Base-by-base conservation (phyloP, 495 filamentous ascomycete genomes). In the Neurospora tetraspora region DNA sequence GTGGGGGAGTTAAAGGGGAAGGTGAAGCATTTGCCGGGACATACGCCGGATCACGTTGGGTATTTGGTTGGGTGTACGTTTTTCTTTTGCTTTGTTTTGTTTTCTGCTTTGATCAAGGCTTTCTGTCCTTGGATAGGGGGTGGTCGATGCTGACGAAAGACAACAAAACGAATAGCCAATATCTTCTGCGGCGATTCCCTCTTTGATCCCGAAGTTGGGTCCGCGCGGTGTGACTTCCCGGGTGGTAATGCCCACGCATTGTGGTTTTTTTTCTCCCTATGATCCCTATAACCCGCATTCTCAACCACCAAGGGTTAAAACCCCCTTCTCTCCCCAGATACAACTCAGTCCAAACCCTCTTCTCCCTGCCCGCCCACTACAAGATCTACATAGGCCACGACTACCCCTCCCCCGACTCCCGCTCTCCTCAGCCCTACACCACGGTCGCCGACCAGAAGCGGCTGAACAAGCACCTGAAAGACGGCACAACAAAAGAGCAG, bases 101-200 rank as follows among this genome's bases (percentile, higher is more conserved):
- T 34, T 34, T 34, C 31, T 34, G 31, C 31, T 34, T 34, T 34
- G n/a, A n/a, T n/a, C 5, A 4, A 34, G 31, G 31, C 31, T 34
- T 47, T 20, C n/a, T n/a, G n/a, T 69, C 6, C 27, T 37, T 16
- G 8, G 40, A 18, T 73, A n/a, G 5, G n/a, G 18, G n/a, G 11
- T 3, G 4, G 61, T 65, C 34, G 34, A 8, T 5, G 20, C 59
- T 71, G 38, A 72, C 53, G 16, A n/a, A 18, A 8, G 0, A 65
- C n/a, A 65, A 14, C 31, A 34, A 31, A 11, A 14, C 4, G 11
- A 39, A 27, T 53, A 70, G 81, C 80, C n/a, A 89, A 90, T 73
- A 80, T 89, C n/a, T 90, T 90, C 78, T 83, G 82, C 68, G 89
- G 89, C 23, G 89, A 90, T 78, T 88, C 88, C 9, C 77, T 91